Conservation (phyloP, 495 filamentous ascomycete species). For the Penicillium simplicissimum region DNA sequence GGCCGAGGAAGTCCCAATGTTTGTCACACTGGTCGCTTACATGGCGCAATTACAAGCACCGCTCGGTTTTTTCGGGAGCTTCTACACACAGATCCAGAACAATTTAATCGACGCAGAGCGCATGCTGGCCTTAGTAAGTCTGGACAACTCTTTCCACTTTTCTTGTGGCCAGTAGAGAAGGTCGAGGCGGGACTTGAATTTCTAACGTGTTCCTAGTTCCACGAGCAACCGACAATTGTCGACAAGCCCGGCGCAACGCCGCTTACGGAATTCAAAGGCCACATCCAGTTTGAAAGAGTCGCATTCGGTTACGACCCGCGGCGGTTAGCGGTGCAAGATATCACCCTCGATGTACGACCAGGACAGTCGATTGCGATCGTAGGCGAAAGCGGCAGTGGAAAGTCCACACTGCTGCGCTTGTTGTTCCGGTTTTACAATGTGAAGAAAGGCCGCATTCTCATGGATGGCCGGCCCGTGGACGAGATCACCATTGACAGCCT, state of each 20-base stretch:
- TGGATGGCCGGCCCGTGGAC: constrained; percentile 73
- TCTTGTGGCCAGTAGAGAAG: too few species aligned
- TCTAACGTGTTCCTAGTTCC: too few species aligned
- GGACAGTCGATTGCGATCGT: constrained; percentile 62
- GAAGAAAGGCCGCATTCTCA: constrained; percentile 59
- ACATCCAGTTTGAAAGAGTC: constrained; percentile 65
- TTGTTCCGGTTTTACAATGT: constrained; percentile 73
- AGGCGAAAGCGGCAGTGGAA: constrained; percentile 75
- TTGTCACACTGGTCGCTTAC: constrained; percentile 18
- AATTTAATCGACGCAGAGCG: constrained; percentile 27
- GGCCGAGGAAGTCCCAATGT: neutral
- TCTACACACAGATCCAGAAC: constrained; percentile 2
- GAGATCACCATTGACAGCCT: constrained; percentile 67
- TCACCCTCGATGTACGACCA: neutral
- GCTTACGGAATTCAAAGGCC: constrained; percentile 47
- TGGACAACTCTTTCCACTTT: constrained; percentile 38
- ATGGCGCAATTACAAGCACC: constrained; percentile 18
- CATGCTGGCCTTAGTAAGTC: constrained; percentile 19
- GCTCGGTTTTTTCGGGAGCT: constrained; percentile 20
- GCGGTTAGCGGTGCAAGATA: constrained; percentile 21
- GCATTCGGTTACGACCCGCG: constrained; percentile 71
- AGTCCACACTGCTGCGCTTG: constrained; percentile 74
- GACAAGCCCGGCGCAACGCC: constrained; percentile 57
- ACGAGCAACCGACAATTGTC: constrained; percentile 52
- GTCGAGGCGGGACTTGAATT: too few species aligned